These are phyloP conservation scores for Cytospora chrysosperma DNA, from an alignment of 2,329 filamentous ascomycete genomes.

Conservation along the genomic window DNA sequence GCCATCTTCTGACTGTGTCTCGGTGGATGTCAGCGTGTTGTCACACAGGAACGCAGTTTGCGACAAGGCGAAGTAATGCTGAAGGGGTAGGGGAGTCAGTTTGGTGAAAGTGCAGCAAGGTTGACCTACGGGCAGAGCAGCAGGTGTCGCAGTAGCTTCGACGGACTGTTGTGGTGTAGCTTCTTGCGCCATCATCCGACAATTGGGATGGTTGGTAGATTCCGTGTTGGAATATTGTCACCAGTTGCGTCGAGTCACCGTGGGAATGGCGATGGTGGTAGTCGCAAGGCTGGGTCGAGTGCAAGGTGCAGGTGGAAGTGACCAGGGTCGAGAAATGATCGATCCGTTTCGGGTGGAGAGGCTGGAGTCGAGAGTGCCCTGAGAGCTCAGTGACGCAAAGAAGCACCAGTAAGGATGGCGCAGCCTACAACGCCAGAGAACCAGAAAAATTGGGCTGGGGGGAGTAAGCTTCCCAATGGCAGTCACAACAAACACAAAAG, in stretches of 20 bases:
- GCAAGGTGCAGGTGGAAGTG: conserved; percentile 12
- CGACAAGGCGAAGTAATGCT: conserved; percentile 25
- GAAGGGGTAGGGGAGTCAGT: conserved; percentile 3
- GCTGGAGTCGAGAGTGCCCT: conserved; percentile 19
- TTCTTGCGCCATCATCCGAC: conserved; percentile 65
- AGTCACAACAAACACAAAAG: conserved; percentile 5
- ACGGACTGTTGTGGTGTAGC: conserved; percentile 52
- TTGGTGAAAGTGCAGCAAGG: conserved; percentile 5
- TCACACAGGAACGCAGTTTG: conserved; percentile 38
- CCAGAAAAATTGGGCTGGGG: not conserved
- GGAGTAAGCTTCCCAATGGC: conserved; percentile 6
- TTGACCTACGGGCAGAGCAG: conserved; percentile 45
- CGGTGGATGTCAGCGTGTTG: conserved; percentile 47
- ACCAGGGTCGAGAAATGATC: conserved; percentile 11
- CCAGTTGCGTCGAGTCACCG: conserved; percentile 18
- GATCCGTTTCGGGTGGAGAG: conserved; percentile 19
- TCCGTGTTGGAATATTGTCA: conserved; percentile 22
- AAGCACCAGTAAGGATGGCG: conserved; percentile 20
- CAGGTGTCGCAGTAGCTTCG: conserved; percentile 52
- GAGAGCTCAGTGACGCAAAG: conserved; percentile 16
- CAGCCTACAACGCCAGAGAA: conserved; percentile 10
- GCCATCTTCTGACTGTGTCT: conserved; percentile 23
- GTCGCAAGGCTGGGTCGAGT: conserved; percentile 13
- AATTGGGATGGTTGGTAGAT: conserved; percentile 18
- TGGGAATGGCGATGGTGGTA: conserved; percentile 1